Evolutionary conservation across 176 grass and related monocot species (phyloP).

Genomic region (Carex kokanica): DNA sequence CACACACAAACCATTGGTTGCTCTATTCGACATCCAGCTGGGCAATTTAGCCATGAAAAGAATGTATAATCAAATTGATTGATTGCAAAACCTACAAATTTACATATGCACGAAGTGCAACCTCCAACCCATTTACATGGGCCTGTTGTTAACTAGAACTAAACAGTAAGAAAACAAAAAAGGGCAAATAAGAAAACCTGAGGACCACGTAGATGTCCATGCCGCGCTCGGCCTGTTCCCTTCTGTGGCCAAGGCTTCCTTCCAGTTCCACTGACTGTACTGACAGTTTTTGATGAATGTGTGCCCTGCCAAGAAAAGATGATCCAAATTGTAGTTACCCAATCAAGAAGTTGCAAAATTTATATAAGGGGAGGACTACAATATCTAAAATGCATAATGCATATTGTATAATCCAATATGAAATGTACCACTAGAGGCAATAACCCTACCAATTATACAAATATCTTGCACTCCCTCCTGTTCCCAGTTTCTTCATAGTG

Average conservation of each 20-base stretch:
- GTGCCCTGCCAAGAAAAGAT: conserved; percentile 49
- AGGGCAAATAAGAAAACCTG: conserved; percentile 44
- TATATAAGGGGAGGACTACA: not conserved
- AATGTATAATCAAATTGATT: not conserved
- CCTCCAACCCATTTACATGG: not conserved
- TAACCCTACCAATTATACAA: not conserved
- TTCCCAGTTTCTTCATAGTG: not conserved
- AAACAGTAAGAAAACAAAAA: not conserved
- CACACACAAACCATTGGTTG: not conserved
- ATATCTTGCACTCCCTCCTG: not conserved
- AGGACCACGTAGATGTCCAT: conserved; percentile 67
- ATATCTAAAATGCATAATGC: not conserved
- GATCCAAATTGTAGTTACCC: not conserved
- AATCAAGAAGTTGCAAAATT: not conserved
- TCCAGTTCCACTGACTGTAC: conserved; percentile 83
- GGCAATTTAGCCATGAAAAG: not conserved
- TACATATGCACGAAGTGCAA: not conserved
- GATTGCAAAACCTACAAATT: not conserved
- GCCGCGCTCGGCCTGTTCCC: conserved; percentile 68
- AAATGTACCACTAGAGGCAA: not conserved
- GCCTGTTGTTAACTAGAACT: not conserved
- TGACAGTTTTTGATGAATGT: conserved; percentile 83
- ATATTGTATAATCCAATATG: not conserved
- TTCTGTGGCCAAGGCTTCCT: conserved; percentile 82
- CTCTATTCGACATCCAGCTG: not conserved